These are phyloP conservation scores for Calonectria naviculata DNA, from an alignment of 2,329 filamentous ascomycete species.

Conservation along the genomic window DNA sequence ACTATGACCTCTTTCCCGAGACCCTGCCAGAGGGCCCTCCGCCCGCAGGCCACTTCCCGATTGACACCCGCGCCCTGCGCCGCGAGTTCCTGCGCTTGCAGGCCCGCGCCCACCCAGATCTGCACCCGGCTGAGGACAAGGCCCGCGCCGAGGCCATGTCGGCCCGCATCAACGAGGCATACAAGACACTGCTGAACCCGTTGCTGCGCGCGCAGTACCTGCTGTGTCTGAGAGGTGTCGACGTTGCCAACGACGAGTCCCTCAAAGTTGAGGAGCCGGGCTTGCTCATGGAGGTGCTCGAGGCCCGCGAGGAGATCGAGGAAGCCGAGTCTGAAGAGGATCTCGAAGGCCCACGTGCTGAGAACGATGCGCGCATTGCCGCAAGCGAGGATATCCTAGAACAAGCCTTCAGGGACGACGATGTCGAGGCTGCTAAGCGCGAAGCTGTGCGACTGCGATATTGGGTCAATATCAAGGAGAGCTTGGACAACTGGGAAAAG, in stretches of 20 bases:
- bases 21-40: constrained; percentile 84
- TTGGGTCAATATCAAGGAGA: constrained; percentile 89
- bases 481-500: constrained; percentile 84
- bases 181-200: constrained; percentile 84
- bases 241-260: constrained; percentile 83
- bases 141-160: constrained; percentile 79
- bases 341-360: constrained; percentile 65
- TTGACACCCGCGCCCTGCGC: constrained; percentile 77
- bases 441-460: constrained; percentile 86
- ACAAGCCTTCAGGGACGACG: constrained; percentile 72
- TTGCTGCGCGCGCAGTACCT: constrained; percentile 90
- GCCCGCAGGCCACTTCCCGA: constrained; percentile 78
- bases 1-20: constrained; percentile 90
- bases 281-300: constrained; percentile 82
- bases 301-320: constrained; percentile 81
- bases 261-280: constrained; percentile 74
- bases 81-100: constrained; percentile 91
- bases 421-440: constrained; percentile 72
- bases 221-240: constrained; percentile 77
- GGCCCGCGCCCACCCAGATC: constrained; percentile 79
- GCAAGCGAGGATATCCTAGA: constrained; percentile 73
- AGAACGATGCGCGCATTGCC: constrained; percentile 76
- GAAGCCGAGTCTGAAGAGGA: constrained; percentile 75
- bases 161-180: constrained; percentile 89
- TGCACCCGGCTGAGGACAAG: constrained; percentile 66